Percentiles rank a stretch among this genome's conserved stretches.
Evolutionary conservation across 352 stramenopile genomes (phyloP).

Genomic region (Sclerospora graminicola): DNA sequence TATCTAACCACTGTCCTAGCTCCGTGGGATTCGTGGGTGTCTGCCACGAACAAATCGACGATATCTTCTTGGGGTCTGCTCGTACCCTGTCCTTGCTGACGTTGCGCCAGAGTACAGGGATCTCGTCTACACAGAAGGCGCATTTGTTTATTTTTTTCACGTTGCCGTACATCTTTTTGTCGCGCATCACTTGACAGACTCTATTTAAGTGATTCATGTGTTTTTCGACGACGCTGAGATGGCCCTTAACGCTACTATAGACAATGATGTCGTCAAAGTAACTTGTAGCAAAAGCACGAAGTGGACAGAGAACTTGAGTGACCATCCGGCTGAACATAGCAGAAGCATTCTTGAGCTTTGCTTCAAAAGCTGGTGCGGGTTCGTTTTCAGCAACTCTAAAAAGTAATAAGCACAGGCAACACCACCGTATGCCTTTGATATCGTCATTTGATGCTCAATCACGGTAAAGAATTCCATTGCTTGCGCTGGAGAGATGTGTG

Average conservation of each 20-base stretch:
- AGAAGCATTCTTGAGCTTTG: neutral
- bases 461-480: too few relatives aligned
- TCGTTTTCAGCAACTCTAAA: too few relatives aligned
- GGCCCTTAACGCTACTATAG: neutral
- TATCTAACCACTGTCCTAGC: constrained; percentile 7
- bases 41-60: constrained; percentile 7
- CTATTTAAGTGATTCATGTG: constrained; percentile 10
- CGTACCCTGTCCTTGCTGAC: constrained; percentile 2
- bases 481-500: too few relatives aligned
- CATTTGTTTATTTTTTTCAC: constrained; percentile 22
- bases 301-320: neutral
- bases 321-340: neutral
- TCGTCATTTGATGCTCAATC: too few relatives aligned
- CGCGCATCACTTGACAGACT: constrained; percentile 12
- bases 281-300: neutral
- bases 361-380: too few relatives aligned
- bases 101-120: constrained; percentile 17
- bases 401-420: too few relatives aligned
- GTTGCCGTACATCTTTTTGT: constrained; percentile 18
- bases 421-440: too few relatives aligned
- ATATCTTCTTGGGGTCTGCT: constrained; percentile 10
- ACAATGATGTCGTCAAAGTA: neutral
- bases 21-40: constrained; percentile 1
- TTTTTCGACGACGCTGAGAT: neutral
- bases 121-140: constrained; percentile 13